Evolutionary conservation across 192 early-diverging fungal species (phyloP).

Genomic region (Linnemannia zychae): DNA sequence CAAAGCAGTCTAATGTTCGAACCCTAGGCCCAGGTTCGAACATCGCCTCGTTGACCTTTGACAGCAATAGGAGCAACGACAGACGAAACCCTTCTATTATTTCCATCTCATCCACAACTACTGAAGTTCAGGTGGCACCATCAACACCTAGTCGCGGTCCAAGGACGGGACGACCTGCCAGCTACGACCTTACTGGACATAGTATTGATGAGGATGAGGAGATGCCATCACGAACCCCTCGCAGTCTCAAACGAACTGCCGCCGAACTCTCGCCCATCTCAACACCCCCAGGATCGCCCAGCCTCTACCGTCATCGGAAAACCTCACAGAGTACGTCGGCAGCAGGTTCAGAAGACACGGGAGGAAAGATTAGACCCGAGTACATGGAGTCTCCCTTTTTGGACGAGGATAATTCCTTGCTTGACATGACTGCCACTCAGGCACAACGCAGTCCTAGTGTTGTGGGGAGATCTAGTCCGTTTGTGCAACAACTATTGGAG

Average conservation of each 20-base stretch:
- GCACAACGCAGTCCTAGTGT: neutral
- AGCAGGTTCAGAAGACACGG: neutral
- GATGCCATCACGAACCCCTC: neutral
- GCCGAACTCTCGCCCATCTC: conserved; percentile 19
- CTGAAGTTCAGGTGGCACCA: conserved; percentile 9
- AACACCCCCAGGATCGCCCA: conserved; percentile 22
- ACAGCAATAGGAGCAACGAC: neutral
- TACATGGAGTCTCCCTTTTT: conserved; percentile 29
- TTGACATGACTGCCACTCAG: neutral
- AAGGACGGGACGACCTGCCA: neutral
- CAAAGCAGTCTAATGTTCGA: neutral
- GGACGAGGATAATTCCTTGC: conserved; percentile 3
- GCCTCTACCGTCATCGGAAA: neutral
- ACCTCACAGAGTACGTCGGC: conserved; percentile 17
- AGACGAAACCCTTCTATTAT: conserved; percentile 44
- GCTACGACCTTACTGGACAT: conserved; percentile 21
- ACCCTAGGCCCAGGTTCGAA: conserved; percentile 12
- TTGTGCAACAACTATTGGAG: conserved; percentile 36
- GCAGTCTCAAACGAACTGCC: conserved; percentile 28
- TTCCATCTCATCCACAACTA: conserved; percentile 34
- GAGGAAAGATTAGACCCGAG: neutral
- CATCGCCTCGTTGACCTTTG: neutral
- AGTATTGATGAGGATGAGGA: conserved; percentile 30
- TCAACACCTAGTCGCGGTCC: conserved; percentile 20
- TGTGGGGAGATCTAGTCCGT: neutral